Evolutionary conservation across 768 basidiomycete genomes (phyloP).

Genomic region (Lactarius evosmus): DNA sequence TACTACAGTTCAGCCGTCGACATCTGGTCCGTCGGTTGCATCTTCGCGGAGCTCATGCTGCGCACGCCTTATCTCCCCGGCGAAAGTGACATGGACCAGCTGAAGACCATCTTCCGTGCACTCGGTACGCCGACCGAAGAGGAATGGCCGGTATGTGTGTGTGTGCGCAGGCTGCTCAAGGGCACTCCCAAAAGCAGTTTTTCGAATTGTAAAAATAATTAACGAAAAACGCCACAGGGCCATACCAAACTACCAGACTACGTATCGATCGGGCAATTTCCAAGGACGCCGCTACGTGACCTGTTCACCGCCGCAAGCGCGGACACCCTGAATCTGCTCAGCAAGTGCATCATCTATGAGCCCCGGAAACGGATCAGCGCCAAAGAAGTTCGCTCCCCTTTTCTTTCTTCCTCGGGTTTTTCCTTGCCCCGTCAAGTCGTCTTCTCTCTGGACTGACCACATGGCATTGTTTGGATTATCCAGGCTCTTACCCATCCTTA

Average conservation of each 20-base stretch:
- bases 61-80: constrained; percentile 94
- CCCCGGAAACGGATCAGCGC: constrained; percentile 80
- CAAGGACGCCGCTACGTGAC: constrained; percentile 75
- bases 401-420: too few relatives aligned
- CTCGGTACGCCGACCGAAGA: constrained; percentile 95
- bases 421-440: not conserved
- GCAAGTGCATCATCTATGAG: constrained; percentile 78
- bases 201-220: not conserved
- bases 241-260: constrained; percentile 91
- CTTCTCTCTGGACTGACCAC: constrained; percentile 5
- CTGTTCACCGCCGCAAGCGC: constrained; percentile 89
- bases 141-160: constrained; percentile 83
- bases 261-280: constrained; percentile 80
- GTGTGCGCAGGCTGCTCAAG: not conserved
- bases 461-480: constrained; percentile 9
- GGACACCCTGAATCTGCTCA: constrained; percentile 80
- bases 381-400: constrained; percentile 56
- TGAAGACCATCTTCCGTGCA: constrained; percentile 91
- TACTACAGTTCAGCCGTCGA: constrained; percentile 93
- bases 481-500: constrained; percentile 87
- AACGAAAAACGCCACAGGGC: constrained; percentile 59
- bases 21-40: constrained; percentile 97
- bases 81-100: constrained; percentile 94
- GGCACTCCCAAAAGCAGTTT: not conserved
- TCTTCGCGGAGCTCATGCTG: constrained; percentile 96